Evolutionary conservation across 768 basidiomycete genomes (phyloP).

Genomic region (Tulasnella sp.): DNA sequence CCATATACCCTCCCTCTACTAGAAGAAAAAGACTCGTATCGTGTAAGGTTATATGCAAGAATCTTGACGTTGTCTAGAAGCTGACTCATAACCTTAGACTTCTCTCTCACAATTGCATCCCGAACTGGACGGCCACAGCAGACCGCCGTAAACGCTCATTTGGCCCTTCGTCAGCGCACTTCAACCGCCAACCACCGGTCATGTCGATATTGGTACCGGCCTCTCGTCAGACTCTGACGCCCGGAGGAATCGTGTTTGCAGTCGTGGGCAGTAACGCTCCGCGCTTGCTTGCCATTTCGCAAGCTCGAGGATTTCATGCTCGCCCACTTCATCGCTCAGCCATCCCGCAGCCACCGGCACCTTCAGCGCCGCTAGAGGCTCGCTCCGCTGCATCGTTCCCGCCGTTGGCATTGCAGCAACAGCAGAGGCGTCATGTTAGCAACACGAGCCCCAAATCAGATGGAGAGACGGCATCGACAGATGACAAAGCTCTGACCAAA

Average conservation of each 20-base stretch:
- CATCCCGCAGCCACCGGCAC: neutral
- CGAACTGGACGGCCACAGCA: neutral
- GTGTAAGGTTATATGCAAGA: neutral
- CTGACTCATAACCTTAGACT: neutral
- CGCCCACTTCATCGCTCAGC: neutral
- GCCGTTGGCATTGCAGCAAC: neutral
- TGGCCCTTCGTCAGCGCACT: neutral
- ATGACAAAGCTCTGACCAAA: slow-evolving; percentile 22
- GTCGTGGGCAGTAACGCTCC: neutral
- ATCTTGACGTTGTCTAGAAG: neutral
- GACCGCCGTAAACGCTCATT: neutral
- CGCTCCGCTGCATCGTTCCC: neutral
- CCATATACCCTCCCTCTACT: neutral
- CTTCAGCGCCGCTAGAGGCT: neutral
- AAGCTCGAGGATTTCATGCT: neutral
- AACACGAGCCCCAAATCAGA: neutral
- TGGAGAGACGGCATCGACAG: neutral
- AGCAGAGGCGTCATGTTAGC: slow-evolving; percentile 5
- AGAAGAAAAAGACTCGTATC: neutral
- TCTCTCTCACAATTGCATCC: neutral
- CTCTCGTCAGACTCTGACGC: neutral
- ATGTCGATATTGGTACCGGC: slow-evolving; percentile 25
- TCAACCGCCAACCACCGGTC: neutral
- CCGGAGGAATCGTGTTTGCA: neutral
- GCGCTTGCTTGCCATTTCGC: neutral